A percentile compares a stretch with the other conserved stretches of the same genome.
phyloP scores from a whole-genome alignment of 1,139 yeast species.

The Blastobotrys aristatus region DNA sequence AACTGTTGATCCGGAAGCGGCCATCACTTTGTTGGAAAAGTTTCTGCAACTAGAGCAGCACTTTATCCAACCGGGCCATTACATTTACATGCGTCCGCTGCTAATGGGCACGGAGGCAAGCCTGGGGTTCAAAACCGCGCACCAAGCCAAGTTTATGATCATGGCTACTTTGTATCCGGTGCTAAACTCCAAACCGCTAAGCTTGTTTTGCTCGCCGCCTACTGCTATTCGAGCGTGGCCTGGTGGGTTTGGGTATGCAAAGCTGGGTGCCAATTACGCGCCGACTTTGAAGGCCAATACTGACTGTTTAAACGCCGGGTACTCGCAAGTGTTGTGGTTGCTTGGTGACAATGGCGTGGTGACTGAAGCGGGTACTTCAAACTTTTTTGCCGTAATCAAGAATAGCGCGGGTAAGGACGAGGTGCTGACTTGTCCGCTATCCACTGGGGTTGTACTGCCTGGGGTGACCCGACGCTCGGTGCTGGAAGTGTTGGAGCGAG shows the following conservation, averaged over 20 bases:
- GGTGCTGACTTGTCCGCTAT: conserved; percentile 41
- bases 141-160: conserved; percentile 38
- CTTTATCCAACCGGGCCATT: conserved; percentile 31
- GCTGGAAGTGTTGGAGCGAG: conserved; percentile 34
- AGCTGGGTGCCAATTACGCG: conserved; percentile 46
- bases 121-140: conserved; percentile 39
- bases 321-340: conserved; percentile 43
- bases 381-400: conserved; percentile 40
- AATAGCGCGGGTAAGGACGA: conserved; percentile 36
- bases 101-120: conserved; percentile 35
- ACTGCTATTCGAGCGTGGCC: conserved; percentile 44
- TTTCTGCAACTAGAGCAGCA: conserved; percentile 37
- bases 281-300: conserved; percentile 40
- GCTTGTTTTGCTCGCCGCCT: conserved; percentile 36
- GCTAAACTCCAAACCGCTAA: conserved; percentile 34
- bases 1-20: conserved; percentile 38
- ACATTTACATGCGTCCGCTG: conserved; percentile 32
- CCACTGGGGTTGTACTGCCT: conserved; percentile 41
- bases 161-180: conserved; percentile 38
- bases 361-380: conserved; percentile 46
- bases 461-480: conserved; percentile 44
- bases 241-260: conserved; percentile 44
- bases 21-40: conserved; percentile 37
- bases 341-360: conserved; percentile 39
- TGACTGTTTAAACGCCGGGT: conserved; percentile 39